Conservation (phyloP, 257 asterid genomes). For the Solanum neorickii region DNA sequence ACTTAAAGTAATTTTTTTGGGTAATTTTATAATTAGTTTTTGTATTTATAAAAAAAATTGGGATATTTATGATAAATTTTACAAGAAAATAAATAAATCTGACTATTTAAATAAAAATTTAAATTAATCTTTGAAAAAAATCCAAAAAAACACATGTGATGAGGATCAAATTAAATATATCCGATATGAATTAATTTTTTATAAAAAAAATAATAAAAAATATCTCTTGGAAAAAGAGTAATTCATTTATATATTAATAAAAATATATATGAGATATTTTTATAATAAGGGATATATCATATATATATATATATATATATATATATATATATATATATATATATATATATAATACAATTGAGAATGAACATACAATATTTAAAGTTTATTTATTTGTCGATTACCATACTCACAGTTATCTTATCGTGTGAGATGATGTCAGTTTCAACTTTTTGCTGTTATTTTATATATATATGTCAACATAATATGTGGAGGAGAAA, state of each 20-base stretch:
- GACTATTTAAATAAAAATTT: no score
- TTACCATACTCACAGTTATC: not conserved
- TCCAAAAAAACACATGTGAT: no score
- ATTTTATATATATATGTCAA: not conserved
- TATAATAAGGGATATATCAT: not conserved
- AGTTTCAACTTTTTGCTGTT: not conserved
- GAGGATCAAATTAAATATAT: no score
- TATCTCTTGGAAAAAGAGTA: no score
- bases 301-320: not conserved
- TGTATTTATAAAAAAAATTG: not conserved
- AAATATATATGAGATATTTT: no score
- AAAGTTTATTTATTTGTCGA: not conserved
- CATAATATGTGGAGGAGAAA: not conserved
- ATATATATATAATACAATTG: not conserved
- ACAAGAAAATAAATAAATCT: no score
- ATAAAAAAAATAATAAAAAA: no score
- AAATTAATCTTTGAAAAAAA: no score
- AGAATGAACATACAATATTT: not conserved
- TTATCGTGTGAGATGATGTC: not conserved
- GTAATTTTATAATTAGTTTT: no score
- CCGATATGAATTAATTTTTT: no score
- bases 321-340: not conserved
- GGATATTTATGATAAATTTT: not conserved
- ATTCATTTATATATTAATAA: no score
- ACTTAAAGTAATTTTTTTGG: not conserved